Evolutionary conservation across 2,329 filamentous ascomycete genomes (phyloP), one percentile per base, ranked within the genome.

Genomic region (Fusarium subtropicale): DNA sequence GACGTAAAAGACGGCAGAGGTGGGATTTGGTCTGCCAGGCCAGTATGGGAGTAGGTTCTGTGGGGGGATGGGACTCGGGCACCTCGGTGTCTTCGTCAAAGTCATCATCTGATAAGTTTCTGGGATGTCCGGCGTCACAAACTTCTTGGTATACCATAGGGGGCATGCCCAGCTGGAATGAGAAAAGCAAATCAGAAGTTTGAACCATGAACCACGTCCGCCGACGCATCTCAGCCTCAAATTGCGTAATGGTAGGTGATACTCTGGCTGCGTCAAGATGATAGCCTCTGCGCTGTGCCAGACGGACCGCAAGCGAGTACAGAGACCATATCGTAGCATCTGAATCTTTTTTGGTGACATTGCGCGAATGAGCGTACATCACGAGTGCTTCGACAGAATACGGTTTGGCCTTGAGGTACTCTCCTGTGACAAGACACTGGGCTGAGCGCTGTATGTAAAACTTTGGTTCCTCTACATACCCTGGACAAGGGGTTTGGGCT

Each of bases 151-250:
- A 79, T 48, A 86, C 79, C 56, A 83, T 82, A n/a, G 82, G 77
- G 2, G 85, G 84, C 72, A 87, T 81, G 11, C 85, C 84, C n/a
- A 85, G 81, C 73, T 87, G 84, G 62, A 84, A 85, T 1, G 84
- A 84, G 46, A 85, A 81, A 4, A 86, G 67, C 7, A 83, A 74
- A 68, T 87, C 85, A 20, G 82, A 82, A 1, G 83, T 77, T 64
- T 84, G 81, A 18, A 82, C 78, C 66, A 82, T 79, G 53, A 84
- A 80, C 83, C 85, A 87, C 3, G 78, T 77, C 20, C 85, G 78
- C 7, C 85, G 80, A 20, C 85, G 81, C 78, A 87, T 84, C 74
- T 87, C 85, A 22, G 79, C 82, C 51, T 85, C 82, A 56, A 86
- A 86, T 0, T 83, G 80, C 3, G 80, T 81, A 33, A 86, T 77